Base-by-base conservation (phyloP, 768 basidiomycete genomes). In the Mrakia frigida region DNA sequence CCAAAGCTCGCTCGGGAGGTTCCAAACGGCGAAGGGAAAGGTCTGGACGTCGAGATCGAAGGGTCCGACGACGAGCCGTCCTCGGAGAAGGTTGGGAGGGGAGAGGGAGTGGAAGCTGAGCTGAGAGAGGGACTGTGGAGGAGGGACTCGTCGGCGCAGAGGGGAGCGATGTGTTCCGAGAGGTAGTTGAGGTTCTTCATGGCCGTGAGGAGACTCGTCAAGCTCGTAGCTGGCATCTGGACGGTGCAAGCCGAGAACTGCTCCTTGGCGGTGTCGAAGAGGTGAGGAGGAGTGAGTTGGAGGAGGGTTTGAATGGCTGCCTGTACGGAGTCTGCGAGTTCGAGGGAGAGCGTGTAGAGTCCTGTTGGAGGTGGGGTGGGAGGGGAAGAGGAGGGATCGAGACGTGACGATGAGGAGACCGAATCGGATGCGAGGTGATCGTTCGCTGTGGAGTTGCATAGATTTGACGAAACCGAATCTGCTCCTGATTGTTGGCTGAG, bases 121-220 rank as follows among this genome's bases (percentile, higher is more conserved):
- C 28, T 53, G 9, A 33, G 69, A 18, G 13, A 28, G 33, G 73
- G 61, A 31, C 37, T 41, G 65, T 65, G 73, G 63, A 74, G 52
- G 73, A 74, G 25, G 23, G 31, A 39, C 37, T 69, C 70, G 72
- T 77, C 70, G 21, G 70, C 61, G 53, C 78, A 80, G 14, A 81
- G 68, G 3, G 78, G 77, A 7, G 79, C 70, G 37, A 81, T 79
- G 61, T 84, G 91, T n/a, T 92, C 92, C 6, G 92, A 92, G 79
- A 97, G 88, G 81, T 92, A 96, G 82, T 96, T 96, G 79, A 98
- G 88, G 79, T 91, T 92, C 84, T 94, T 93, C 92, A 97, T 93
- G 53, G 90, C 88, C 25, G 92, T 92, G 82, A 97, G 88, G 82
- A 98, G 87, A 53, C 93, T 92, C 25, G 92, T 91, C 83, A 98